phyloP scores from a whole-genome alignment of 148 eudicot genomes.

The Pouteria glomerata region DNA sequence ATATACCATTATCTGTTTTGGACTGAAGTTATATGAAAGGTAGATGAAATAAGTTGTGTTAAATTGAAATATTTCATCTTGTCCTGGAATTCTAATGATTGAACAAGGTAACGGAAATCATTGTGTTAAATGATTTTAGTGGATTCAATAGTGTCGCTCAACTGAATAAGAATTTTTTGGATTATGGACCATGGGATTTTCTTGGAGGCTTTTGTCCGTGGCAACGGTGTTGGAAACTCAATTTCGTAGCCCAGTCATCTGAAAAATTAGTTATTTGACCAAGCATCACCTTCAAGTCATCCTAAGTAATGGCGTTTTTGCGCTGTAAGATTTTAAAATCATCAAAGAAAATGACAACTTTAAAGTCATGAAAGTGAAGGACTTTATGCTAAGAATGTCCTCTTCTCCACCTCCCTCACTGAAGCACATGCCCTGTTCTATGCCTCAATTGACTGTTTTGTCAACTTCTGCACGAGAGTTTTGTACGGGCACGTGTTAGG shows the following conservation, averaged over 20 bases:
- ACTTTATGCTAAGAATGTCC: too few species aligned
- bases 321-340: background rate
- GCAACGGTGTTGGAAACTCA: too few species aligned
- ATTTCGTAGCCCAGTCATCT: too few species aligned
- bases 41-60: too few species aligned
- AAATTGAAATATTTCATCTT: background rate
- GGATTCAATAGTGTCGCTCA: background rate
- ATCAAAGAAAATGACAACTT: too few species aligned
- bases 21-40: background rate
- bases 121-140: background rate
- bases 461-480: constrained; percentile 39
- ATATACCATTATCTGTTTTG: background rate
- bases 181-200: background rate
- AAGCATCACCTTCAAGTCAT: too few species aligned
- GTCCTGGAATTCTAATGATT: background rate
- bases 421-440: constrained; percentile 87
- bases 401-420: constrained; percentile 89
- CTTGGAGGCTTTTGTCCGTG: background rate
- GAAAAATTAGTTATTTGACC: too few species aligned
- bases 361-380: too few species aligned
- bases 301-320: too few species aligned
- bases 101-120: background rate
- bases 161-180: background rate
- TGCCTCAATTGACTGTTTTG: constrained; percentile 51
- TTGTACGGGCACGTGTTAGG: constrained; percentile 74